Evolutionary conservation across 768 basidiomycete genomes (phyloP).

Genomic region (Pleurotus djamor): DNA sequence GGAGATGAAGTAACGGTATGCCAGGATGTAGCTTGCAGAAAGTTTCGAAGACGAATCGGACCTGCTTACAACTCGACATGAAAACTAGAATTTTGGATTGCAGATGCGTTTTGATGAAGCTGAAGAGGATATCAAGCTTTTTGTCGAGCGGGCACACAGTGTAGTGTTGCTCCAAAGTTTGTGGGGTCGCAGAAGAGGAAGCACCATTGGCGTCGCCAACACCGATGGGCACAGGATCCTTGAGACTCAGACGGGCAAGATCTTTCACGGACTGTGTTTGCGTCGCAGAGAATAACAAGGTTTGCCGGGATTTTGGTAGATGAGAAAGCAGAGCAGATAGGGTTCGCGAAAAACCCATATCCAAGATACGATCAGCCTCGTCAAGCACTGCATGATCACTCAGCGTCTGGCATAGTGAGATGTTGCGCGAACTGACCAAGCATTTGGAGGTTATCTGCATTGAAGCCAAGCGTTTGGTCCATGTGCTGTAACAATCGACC

Average conservation of each 20-base stretch:
- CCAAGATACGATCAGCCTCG: constrained; percentile 94
- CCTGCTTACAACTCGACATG: constrained; percentile 94
- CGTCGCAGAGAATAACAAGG: constrained; percentile 94
- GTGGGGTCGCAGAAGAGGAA: constrained; percentile 58
- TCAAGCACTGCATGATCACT: constrained; percentile 67
- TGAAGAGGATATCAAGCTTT: constrained; percentile 91
- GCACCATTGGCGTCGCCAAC: constrained; percentile 45
- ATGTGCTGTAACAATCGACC: constrained; percentile 95
- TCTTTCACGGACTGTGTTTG: constrained; percentile 89
- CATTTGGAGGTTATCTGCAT: constrained; percentile 86
- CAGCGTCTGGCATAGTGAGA: constrained; percentile 1
- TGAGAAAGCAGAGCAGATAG: constrained; percentile 90
- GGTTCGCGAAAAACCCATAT: constrained; percentile 93
- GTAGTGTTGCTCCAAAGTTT: constrained; percentile 87
- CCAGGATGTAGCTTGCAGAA: constrained; percentile 97
- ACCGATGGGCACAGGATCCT: constrained; percentile 75
- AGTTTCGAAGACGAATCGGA: constrained; percentile 93
- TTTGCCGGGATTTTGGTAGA: constrained; percentile 89
- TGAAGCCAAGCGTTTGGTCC: constrained; percentile 97
- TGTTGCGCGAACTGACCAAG: constrained; percentile 56
- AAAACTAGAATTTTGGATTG: constrained; percentile 92
- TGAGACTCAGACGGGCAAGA: constrained; percentile 86
- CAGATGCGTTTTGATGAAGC: constrained; percentile 92
- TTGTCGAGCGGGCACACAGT: constrained; percentile 77
- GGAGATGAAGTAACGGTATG: constrained; percentile 86